Percentiles rank a stretch among this genome's conserved stretches.
These are phyloP conservation scores for Furcasterigmium furcatum DNA, from an alignment of 2,329 filamentous ascomycete species.

Conservation along the genomic window DNA sequence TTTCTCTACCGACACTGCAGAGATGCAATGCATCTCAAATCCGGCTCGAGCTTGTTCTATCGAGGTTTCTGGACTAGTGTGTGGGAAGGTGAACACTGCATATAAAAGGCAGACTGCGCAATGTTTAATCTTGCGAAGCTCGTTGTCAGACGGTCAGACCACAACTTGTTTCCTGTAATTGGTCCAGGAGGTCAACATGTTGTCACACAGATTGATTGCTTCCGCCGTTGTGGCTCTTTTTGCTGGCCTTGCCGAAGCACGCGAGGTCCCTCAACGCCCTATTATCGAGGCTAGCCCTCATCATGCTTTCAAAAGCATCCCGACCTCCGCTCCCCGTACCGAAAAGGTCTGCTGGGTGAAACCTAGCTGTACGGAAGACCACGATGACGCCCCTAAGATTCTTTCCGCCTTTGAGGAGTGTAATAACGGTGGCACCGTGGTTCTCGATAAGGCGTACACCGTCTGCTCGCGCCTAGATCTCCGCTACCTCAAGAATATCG, in stretches of 20 bases:
- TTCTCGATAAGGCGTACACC: slow-evolving; percentile 56
- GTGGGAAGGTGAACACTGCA: too few species aligned
- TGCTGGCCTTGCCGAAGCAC: not conserved
- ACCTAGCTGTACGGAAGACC: slow-evolving; percentile 5
- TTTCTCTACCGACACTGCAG: too few species aligned
- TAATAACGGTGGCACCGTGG: slow-evolving; percentile 60
- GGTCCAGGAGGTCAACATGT: too few species aligned
- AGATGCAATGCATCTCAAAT: too few species aligned
- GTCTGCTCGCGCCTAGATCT: slow-evolving; percentile 63
- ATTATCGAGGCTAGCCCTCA: not conserved
- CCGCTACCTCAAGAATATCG: slow-evolving; percentile 60
- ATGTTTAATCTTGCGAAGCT: too few species aligned
- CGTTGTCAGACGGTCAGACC: too few species aligned
- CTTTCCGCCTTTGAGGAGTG: slow-evolving; percentile 53
- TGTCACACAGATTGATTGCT: too few species aligned
- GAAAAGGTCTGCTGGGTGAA: slow-evolving; percentile 7
- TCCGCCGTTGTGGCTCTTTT: too few species aligned
- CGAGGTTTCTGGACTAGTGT: too few species aligned
- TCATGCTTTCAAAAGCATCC: not conserved
- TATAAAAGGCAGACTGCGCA: too few species aligned
- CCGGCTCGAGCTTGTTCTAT: too few species aligned
- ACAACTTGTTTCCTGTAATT: too few species aligned
- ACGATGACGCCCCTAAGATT: slow-evolving; percentile 38
- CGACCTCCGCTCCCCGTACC: not conserved
- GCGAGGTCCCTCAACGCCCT: not conserved